Evolutionary conservation across 345 rosid species (phyloP).

Genomic region (Heritiera littoralis): DNA sequence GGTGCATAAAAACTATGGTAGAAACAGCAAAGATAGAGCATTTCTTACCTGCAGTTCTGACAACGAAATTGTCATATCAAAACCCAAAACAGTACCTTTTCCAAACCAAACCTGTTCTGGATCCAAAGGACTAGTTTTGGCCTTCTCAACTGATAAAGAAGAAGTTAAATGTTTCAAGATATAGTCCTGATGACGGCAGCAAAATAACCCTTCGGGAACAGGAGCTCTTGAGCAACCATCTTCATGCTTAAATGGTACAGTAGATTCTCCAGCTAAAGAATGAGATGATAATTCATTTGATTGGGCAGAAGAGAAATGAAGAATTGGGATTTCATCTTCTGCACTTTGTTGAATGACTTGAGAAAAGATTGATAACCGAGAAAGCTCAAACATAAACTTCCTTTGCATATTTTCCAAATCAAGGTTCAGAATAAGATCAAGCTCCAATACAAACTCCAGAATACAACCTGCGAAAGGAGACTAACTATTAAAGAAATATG

Average conservation of each 20-base stretch:
- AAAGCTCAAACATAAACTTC: slow-evolving; percentile 57
- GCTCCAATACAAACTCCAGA: slow-evolving; percentile 60
- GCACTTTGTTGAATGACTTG: slow-evolving; percentile 46
- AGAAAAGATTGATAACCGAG: slow-evolving; percentile 64
- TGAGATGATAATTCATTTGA: slow-evolving; percentile 45
- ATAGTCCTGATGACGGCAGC: slow-evolving; percentile 44
- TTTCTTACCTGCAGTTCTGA: slow-evolving; percentile 68
- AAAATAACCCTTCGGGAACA: slow-evolving; percentile 32
- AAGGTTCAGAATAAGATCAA: slow-evolving; percentile 56
- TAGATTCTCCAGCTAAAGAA: slow-evolving; percentile 39
- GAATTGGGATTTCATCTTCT: slow-evolving; percentile 49
- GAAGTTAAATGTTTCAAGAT: slow-evolving; percentile 65
- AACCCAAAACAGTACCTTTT: slow-evolving; percentile 65
- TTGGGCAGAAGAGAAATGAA: slow-evolving; percentile 53
- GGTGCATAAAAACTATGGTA: neutral
- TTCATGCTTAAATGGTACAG: slow-evolving; percentile 33
- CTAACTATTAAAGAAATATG: slow-evolving; percentile 23
- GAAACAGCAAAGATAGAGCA: slow-evolving; percentile 11
- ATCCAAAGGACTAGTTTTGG: slow-evolving; percentile 33
- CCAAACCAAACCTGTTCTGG: slow-evolving; percentile 64
- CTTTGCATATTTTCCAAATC: slow-evolving; percentile 41
- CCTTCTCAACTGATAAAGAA: slow-evolving; percentile 53
- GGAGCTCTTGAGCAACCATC: slow-evolving; percentile 40
- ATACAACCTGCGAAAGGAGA: slow-evolving; percentile 54
- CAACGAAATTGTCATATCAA: slow-evolving; percentile 64